phyloP scores from a whole-genome alignment of 2,329 filamentous ascomycete species.

The Westerdykella sp. region DNA sequence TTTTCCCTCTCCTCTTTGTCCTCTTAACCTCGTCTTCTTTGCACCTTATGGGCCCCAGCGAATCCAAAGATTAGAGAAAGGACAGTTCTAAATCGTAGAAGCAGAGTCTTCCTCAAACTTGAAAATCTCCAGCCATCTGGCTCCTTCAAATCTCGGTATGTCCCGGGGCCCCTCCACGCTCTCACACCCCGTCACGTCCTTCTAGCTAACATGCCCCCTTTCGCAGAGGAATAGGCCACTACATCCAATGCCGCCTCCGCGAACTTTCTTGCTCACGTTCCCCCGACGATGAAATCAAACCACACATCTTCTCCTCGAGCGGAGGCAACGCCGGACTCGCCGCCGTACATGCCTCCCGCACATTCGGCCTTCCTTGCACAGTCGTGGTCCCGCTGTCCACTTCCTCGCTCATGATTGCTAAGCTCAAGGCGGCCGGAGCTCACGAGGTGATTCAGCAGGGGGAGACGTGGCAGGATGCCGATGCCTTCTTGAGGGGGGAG shows the following conservation, averaged over 20 bases:
- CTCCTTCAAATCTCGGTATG: slow-evolving; percentile 68
- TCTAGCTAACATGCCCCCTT: neutral
- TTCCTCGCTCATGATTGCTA: slow-evolving; percentile 62
- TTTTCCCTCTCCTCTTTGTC: neutral
- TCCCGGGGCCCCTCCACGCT: neutral
- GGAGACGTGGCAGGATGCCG: slow-evolving; percentile 62
- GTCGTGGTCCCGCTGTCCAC: slow-evolving; percentile 67
- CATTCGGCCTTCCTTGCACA: slow-evolving; percentile 60
- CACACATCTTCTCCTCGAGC: slow-evolving; percentile 73
- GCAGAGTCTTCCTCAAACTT: slow-evolving; percentile 78
- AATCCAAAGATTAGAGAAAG: neutral
- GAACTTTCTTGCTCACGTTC: slow-evolving; percentile 14
- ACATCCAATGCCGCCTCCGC: slow-evolving; percentile 52
- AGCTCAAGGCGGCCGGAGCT: slow-evolving; percentile 61
- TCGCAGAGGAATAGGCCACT: slow-evolving; percentile 59
- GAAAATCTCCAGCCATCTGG: slow-evolving; percentile 79
- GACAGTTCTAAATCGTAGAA: slow-evolving; percentile 39
- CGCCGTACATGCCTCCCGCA: slow-evolving; percentile 64
- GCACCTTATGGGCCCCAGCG: neutral
- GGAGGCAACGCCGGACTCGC: slow-evolving; percentile 83
- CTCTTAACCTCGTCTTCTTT: neutral
- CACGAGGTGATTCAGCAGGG: slow-evolving; percentile 64
- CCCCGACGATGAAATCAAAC: slow-evolving; percentile 17
- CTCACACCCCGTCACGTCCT: neutral
- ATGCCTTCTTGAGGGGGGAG: slow-evolving; percentile 56